Conservation (phyloP, 2,329 filamentous ascomycete species). For the Ceratocystis smalleyi region DNA sequence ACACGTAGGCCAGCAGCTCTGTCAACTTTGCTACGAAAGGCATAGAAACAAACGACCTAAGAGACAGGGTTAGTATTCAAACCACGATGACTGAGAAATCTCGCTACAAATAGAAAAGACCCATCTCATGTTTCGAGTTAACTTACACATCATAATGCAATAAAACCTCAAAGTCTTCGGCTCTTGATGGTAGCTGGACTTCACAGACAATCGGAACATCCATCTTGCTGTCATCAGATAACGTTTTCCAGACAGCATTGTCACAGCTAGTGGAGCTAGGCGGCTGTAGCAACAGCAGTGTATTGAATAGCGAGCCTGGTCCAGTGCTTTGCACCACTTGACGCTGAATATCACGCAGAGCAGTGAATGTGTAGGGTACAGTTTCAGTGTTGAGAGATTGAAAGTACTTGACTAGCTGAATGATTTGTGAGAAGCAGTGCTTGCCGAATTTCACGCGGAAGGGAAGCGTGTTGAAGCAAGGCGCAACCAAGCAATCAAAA, state of each 20-base stretch:
- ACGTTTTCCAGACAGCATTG: constrained; percentile 37
- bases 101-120: no score
- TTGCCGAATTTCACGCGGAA: constrained; percentile 40
- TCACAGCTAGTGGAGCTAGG: constrained; percentile 38
- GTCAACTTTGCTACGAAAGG: neutral
- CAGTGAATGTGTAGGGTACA: constrained; percentile 56
- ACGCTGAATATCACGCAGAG: constrained; percentile 55
- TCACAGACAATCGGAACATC: constrained; percentile 67
- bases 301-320: constrained; percentile 52
- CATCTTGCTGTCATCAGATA: constrained; percentile 47
- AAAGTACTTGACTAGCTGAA: constrained; percentile 42
- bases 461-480: constrained; percentile 84
- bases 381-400: constrained; percentile 47
- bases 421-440: constrained; percentile 29
- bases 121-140: neutral
- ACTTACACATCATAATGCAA: constrained; percentile 46
- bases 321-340: constrained; percentile 27
- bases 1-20: neutral
- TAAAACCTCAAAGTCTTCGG: constrained; percentile 40
- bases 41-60: neutral
- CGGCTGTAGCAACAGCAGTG: constrained; percentile 64
- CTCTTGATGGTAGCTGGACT: constrained; percentile 37
- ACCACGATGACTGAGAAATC: neutral
- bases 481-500: constrained; percentile 61
- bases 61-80: neutral